These are phyloP conservation scores for Solanum hybrid DNA, from an alignment of 305 asterid species.

Conservation along the genomic window DNA sequence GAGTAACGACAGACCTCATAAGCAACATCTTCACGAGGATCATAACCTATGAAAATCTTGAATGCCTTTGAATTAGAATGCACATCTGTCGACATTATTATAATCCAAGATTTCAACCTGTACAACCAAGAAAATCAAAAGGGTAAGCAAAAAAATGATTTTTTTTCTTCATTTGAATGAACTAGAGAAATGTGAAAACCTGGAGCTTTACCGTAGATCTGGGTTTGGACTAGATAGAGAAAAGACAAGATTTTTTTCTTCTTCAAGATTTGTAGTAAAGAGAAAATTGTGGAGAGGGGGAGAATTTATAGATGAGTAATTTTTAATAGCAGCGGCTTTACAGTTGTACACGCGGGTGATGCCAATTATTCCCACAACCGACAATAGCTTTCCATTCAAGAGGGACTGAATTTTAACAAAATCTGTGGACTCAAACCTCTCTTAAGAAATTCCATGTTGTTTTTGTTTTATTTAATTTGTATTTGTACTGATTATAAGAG, in stretches of 20 bases:
- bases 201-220: neutral
- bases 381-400: neutral
- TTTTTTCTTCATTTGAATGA: neutral
- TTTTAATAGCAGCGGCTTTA: neutral
- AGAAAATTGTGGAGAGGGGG: neutral
- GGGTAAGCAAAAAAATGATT: neutral
- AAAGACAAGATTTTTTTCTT: neutral
- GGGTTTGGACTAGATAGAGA: neutral
- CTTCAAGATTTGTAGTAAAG: neutral
- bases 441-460: neutral
- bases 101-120: neutral
- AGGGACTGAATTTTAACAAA: neutral
- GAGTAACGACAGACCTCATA: conserved; percentile 79
- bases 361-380: neutral
- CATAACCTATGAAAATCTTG: conserved; percentile 80
- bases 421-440: neutral
- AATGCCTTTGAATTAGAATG: conserved; percentile 10
- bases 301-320: neutral
- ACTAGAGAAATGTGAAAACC: neutral
- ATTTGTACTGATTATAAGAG: neutral
- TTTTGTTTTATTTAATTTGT: no score
- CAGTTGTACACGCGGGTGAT: conserved; percentile 5
- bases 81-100: neutral
- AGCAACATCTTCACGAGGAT: conserved; percentile 68
- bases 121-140: neutral